Conservation (phyloP, 441 rosid genomes). For the Geranium incanum region DNA sequence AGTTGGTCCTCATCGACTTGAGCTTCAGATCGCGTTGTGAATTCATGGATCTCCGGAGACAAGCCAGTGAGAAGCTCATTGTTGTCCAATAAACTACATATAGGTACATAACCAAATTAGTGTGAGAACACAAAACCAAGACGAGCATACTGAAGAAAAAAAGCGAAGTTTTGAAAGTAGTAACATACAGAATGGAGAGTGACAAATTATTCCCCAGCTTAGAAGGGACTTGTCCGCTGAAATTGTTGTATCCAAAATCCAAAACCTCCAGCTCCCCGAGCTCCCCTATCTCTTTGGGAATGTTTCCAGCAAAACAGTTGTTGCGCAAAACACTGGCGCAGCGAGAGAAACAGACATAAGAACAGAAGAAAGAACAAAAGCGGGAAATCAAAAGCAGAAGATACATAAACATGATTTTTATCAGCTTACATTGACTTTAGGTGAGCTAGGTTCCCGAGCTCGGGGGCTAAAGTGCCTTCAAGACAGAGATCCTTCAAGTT, state of each 20-base stretch:
- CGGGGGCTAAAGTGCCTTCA: constrained; percentile 39
- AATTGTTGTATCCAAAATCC: constrained; percentile 40
- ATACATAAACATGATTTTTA: neutral
- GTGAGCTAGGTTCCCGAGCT: constrained; percentile 33
- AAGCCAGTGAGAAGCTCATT: constrained; percentile 29
- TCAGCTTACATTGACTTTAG: constrained; percentile 38
- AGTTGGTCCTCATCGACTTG: constrained; percentile 30
- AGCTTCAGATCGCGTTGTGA: constrained; percentile 27
- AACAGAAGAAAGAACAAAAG: neutral
- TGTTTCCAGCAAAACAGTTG: constrained; percentile 35
- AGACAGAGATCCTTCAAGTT: constrained; percentile 44
- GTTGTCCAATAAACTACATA: constrained; percentile 36
- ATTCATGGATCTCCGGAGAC: constrained; percentile 26
- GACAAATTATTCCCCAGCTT: constrained; percentile 30
- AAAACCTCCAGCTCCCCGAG: constrained; percentile 36
- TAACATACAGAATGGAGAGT: constrained; percentile 35
- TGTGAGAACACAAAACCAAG: neutral
- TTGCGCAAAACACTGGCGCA: constrained; percentile 37
- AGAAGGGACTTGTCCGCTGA: constrained; percentile 36
- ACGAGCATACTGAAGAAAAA: too few relatives aligned
- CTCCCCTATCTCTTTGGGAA: constrained; percentile 34
- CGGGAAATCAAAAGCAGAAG: neutral
- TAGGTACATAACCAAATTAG: constrained; percentile 1
- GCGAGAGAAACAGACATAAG: neutral
- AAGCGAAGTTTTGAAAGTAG: constrained; percentile 2